These are phyloP conservation scores for Erysimum cheiri DNA, from an alignment of 441 rosid species.

Conservation along the genomic window DNA sequence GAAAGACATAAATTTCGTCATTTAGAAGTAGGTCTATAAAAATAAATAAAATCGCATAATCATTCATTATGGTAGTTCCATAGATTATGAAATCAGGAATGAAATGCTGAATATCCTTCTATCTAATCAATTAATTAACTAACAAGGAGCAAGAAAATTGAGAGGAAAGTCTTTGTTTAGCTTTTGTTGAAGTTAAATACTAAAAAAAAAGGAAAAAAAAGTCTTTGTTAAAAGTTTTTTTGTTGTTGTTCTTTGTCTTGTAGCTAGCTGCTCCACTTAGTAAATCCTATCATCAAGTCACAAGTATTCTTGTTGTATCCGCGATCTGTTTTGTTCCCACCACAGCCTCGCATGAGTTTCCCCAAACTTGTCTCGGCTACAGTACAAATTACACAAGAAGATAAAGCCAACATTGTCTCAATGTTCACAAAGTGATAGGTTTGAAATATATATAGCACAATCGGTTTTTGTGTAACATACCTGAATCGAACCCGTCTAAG, in stretches of 20 bases:
- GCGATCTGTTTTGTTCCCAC: conserved; percentile 90
- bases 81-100: neutral
- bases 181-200: neutral
- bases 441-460: conserved; percentile 40
- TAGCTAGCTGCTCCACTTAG: conserved; percentile 18
- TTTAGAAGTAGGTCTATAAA: neutral
- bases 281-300: conserved; percentile 44
- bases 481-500: conserved; percentile 94
- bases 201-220: neutral
- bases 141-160: conserved; percentile 1
- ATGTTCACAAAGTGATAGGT: neutral
- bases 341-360: conserved; percentile 83
- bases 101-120: neutral
- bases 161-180: conserved; percentile 20
- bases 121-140: conserved; percentile 2
- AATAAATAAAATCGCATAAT: neutral
- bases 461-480: conserved; percentile 46
- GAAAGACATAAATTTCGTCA: neutral
- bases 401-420: conserved; percentile 35
- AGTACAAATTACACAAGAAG: neutral
- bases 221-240: conserved; percentile 16
- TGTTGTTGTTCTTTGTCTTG: conserved; percentile 15
- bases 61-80: neutral
- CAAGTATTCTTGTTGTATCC: conserved; percentile 89
- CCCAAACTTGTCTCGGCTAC: conserved; percentile 89